These are phyloP conservation scores for Aristolochia fimbriata DNA, from an alignment of 164 flowering plant genomes.

Conservation along the genomic window DNA sequence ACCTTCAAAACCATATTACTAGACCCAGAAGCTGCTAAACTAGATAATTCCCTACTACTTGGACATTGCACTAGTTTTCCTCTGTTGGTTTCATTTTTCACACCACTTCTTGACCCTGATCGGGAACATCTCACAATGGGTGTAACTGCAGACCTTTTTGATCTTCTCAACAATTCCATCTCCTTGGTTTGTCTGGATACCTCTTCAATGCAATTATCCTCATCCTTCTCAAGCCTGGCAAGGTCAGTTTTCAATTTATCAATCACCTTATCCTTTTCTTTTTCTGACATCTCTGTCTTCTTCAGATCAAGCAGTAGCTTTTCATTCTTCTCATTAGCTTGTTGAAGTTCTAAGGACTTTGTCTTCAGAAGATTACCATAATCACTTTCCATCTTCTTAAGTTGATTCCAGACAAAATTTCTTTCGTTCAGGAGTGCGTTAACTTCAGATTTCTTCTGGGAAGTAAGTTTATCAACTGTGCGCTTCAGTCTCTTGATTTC, in stretches of 20 bases:
- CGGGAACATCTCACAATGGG: slow-evolving; percentile 36
- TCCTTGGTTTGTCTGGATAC: slow-evolving; percentile 37
- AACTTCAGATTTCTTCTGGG: slow-evolving; percentile 43
- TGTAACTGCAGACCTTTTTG: slow-evolving; percentile 22
- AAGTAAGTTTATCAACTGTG: slow-evolving; percentile 38
- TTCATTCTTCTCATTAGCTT: slow-evolving; percentile 43
- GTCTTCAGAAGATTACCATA: slow-evolving; percentile 28
- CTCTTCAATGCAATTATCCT: slow-evolving; percentile 30
- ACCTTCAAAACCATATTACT: no score
- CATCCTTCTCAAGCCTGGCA: slow-evolving; percentile 35
- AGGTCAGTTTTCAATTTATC: slow-evolving; percentile 29
- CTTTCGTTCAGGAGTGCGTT: slow-evolving; percentile 60
- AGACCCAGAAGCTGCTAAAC: no score
- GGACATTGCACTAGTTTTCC: slow-evolving; percentile 1
- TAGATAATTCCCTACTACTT: no score
- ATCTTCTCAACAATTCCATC: slow-evolving; percentile 32
- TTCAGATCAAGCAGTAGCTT: slow-evolving; percentile 37
- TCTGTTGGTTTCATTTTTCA: slow-evolving; percentile 11
- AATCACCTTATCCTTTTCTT: slow-evolving; percentile 47
- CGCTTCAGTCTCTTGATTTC: slow-evolving; percentile 43
- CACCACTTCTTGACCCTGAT: slow-evolving; percentile 7
- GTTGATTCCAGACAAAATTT: slow-evolving; percentile 73
- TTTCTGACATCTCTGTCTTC: slow-evolving; percentile 35
- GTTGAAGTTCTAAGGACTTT: slow-evolving; percentile 31
- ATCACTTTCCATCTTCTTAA: slow-evolving; percentile 41